Base-by-base conservation (phyloP, 2,329 filamentous ascomycete species). In the Botrytis pseudocinerea region DNA sequence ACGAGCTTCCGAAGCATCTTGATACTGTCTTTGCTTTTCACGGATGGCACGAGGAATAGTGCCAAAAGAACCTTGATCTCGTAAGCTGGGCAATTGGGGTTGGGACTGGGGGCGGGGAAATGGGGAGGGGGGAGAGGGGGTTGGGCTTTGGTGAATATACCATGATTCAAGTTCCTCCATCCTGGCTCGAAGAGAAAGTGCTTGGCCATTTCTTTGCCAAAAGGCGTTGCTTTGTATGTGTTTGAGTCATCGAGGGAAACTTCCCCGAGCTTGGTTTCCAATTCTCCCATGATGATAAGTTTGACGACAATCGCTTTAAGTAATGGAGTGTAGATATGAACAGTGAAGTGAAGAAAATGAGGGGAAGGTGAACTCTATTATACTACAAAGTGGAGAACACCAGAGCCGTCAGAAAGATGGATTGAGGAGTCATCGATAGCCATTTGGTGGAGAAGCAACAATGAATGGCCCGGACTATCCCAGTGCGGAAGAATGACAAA, bases 1-100 rank as follows among this genome's bases (percentile, higher is more conserved):
- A 0, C 84, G 85, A 1, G 87, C 84, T 83, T 97, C 94, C 51
- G 86, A 84, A 6, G 85, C 83, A 75, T 91, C 87, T 80, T 95
- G 91, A 78, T 91, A 92, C n/a, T 84, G 79, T 25, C 87, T 89
- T 32, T 91, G 85, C 68, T 85, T 86, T 22, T 86, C 82, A 25
- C 86, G 87, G 74, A 98, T 85, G 32, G 83, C 80, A 16, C 82
- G 84, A 5, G 95, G 94, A 78, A 91, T 90, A 2, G 91, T 90
- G 48, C 95, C 95, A 80, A 93, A 97, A 0, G 94, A 97, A 66
- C 93, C 92, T 81, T 32, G 10, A 59, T 25, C 35, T 65, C 25
- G 59, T 68, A 35, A 63, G 40, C 28, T n/a, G 28, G 14, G 46
- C 16, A 14, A 35, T 60, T n/a, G 40, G 20, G 65, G 48, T 20